Conservation (phyloP, 139 green algal genomes). For the Penium margaritaceum region DNA sequence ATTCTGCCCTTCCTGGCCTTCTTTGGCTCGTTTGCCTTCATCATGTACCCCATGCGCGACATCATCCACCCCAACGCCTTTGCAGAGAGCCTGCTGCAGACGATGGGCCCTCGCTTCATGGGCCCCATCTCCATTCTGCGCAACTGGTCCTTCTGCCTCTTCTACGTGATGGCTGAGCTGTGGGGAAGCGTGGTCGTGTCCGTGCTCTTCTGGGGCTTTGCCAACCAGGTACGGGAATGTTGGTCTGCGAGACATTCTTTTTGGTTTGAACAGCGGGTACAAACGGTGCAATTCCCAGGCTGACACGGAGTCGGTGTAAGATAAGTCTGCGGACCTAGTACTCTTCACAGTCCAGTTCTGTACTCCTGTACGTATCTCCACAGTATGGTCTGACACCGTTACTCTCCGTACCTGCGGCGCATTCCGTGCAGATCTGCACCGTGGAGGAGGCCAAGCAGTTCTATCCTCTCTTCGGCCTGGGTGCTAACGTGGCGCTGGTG, state of each 20-base stretch:
- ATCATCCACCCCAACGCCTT: constrained; percentile 80
- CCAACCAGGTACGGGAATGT: constrained; percentile 89
- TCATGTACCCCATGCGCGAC: constrained; percentile 88
- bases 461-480: constrained; percentile 96
- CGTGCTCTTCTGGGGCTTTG: constrained; percentile 94
- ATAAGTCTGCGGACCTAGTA: too few relatives aligned
- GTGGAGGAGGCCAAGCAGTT: constrained; percentile 97
- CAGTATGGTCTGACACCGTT: too few relatives aligned
- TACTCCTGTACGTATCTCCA: too few relatives aligned
- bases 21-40: constrained; percentile 88
- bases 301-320: too few relatives aligned
- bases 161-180: constrained; percentile 98
- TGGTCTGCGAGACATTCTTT: too few relatives aligned
- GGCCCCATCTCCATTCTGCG: constrained; percentile 93
- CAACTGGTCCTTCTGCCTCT: constrained; percentile 98
- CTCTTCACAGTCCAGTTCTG: too few relatives aligned
- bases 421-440: constrained; percentile 79
- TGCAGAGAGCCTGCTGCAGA: constrained; percentile 67
- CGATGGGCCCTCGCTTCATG: constrained; percentile 67
- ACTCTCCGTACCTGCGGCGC: too few relatives aligned
- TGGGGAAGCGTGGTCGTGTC: constrained; percentile 97
- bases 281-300: too few relatives aligned
- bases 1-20: constrained; percentile 97
- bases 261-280: too few relatives aligned
- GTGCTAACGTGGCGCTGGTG: constrained; percentile 95